Percentiles rank a stretch among this genome's conserved stretches.
These are phyloP conservation scores for Golovinomyces cichoracearum DNA, from an alignment of 2,329 filamentous ascomycete species.

Conservation along the genomic window DNA sequence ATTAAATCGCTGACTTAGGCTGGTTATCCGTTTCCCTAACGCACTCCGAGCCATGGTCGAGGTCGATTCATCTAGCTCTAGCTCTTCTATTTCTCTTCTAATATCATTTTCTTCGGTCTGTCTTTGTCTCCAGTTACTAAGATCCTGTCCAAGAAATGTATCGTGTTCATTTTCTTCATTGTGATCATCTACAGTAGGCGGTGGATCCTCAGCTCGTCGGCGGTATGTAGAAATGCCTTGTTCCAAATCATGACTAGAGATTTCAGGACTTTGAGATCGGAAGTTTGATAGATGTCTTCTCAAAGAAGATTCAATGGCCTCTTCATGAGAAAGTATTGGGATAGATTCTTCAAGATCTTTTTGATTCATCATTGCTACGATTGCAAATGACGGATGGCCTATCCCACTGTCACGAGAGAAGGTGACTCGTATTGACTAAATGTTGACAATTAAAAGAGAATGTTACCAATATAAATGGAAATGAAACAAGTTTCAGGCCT, in stretches of 20 bases:
- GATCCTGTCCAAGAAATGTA: slow-evolving; percentile 27
- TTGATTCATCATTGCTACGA: slow-evolving; percentile 19
- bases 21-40: slow-evolving; percentile 17
- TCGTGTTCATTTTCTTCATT: slow-evolving; percentile 15
- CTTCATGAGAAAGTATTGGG: slow-evolving; percentile 63
- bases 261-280: slow-evolving; percentile 51
- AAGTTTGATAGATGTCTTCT: slow-evolving; percentile 31
- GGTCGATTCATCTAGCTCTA: slow-evolving; percentile 51
- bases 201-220: slow-evolving; percentile 37
- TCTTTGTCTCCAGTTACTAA: slow-evolving; percentile 23
- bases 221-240: slow-evolving; percentile 17
- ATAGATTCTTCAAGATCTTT: slow-evolving; percentile 33
- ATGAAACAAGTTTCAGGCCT: slow-evolving; percentile 7
- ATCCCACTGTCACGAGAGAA: too few relatives aligned
- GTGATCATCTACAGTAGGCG: slow-evolving; percentile 62
- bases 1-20: slow-evolving; percentile 10
- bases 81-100: slow-evolving; percentile 63
- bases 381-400: too few relatives aligned
- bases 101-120: slow-evolving; percentile 30
- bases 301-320: slow-evolving; percentile 40
- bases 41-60: slow-evolving; percentile 17
- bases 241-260: slow-evolving; percentile 23
- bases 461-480: not conserved
- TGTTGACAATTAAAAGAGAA: not conserved
- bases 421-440: too few relatives aligned